Conservation (phyloP, 257 asterid species). For the Scutellaria galericulata region DNA sequence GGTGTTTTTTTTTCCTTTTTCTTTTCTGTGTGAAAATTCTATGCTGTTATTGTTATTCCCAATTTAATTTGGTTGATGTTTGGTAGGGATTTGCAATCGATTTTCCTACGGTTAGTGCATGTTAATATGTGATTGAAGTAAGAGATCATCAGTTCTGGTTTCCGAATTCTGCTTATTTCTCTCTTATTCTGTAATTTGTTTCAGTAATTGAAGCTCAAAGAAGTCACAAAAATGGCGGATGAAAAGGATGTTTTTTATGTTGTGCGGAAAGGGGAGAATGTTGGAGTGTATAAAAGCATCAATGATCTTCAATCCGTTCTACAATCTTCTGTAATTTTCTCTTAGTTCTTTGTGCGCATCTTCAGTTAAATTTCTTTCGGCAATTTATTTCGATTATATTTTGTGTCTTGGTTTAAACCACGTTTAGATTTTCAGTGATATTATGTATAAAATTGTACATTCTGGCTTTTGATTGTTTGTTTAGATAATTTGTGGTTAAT, state of each 20-base stretch:
- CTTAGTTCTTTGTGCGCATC: background rate
- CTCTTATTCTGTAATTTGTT: background rate
- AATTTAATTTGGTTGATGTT: conserved; percentile 4
- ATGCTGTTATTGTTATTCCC: background rate
- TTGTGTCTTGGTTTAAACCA: background rate
- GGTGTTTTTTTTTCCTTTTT: background rate
- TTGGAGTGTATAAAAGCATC: conserved; percentile 75
- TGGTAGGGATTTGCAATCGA: conserved; percentile 35
- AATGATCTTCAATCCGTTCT: conserved; percentile 72
- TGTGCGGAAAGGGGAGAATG: conserved; percentile 61
- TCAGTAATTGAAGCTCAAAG: conserved; percentile 9
- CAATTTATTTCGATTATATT: background rate
- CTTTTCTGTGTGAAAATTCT: background rate
- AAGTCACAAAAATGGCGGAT: conserved; percentile 54
- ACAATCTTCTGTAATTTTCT: conserved; percentile 57
- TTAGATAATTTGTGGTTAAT: background rate
- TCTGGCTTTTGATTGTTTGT: background rate
- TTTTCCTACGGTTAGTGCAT: background rate
- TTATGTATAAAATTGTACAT: background rate
- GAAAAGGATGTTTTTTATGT: conserved; percentile 78
- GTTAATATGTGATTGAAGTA: conserved; percentile 15
- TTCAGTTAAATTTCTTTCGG: background rate
- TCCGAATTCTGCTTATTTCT: conserved; percentile 10
- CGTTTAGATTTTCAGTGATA: background rate
- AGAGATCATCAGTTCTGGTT: conserved; percentile 12